Percentiles rank a stretch among this genome's conserved stretches.
Evolutionary conservation across 208 protist genomes (phyloP).

Genomic region (Leishmania guyanensis): DNA sequence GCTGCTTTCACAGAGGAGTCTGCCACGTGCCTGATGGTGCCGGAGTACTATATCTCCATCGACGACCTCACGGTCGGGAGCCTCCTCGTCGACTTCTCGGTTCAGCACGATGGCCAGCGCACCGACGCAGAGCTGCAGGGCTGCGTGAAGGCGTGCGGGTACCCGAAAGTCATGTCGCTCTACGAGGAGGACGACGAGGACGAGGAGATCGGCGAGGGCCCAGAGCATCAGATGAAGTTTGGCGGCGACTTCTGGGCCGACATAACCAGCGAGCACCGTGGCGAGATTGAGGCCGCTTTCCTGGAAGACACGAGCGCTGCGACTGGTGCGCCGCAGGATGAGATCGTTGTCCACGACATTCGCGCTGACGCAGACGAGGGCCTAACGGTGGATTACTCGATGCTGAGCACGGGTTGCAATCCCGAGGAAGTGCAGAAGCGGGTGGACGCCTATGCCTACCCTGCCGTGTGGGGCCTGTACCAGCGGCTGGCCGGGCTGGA

Average conservation of each 20-base stretch:
- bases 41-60: slow-evolving; percentile 57
- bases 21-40: slow-evolving; percentile 48
- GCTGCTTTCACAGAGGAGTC: slow-evolving; percentile 74
- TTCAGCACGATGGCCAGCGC: slow-evolving; percentile 49
- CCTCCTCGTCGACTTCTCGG: slow-evolving; percentile 61
- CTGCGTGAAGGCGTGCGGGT: slow-evolving; percentile 42
- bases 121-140: slow-evolving; percentile 39
- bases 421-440: slow-evolving; percentile 39
- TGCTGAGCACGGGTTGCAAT: slow-evolving; percentile 29
- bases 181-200: slow-evolving; percentile 59
- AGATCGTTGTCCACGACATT: slow-evolving; percentile 43
- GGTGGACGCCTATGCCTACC: slow-evolving; percentile 55
- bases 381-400: slow-evolving; percentile 57
- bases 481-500: slow-evolving; percentile 38
- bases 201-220: slow-evolving; percentile 3
- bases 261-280: slow-evolving; percentile 36
- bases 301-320: slow-evolving; percentile 52
- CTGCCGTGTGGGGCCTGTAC: slow-evolving; percentile 61
- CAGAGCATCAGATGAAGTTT: slow-evolving; percentile 61
- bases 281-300: slow-evolving; percentile 56
- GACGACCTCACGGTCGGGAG: slow-evolving; percentile 44
- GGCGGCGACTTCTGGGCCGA: slow-evolving; percentile 49
- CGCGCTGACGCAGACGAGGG: slow-evolving; percentile 40
- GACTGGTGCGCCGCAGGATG: slow-evolving; percentile 24
- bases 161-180: slow-evolving; percentile 47